Conservation (phyloP, 2,329 filamentous ascomycete species). For the Westerdykella sp. region DNA sequence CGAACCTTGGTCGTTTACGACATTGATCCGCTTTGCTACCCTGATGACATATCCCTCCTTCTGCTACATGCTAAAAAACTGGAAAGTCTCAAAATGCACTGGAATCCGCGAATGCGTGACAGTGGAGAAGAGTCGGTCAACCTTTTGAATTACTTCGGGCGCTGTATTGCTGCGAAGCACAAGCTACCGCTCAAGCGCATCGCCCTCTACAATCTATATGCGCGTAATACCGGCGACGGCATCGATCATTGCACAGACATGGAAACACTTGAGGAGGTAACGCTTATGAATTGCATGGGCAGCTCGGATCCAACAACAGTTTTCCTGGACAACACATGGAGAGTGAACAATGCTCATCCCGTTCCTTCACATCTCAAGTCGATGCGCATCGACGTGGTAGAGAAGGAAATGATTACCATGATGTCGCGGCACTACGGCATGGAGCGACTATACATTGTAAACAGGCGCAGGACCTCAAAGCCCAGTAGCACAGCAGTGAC, state of each 20-base stretch:
- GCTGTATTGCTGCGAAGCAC: constrained; percentile 44
- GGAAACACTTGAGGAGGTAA: constrained; percentile 42
- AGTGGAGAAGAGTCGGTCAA: constrained; percentile 53
- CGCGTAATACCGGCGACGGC: constrained; percentile 43
- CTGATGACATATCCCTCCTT: constrained; percentile 55
- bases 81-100: constrained; percentile 52
- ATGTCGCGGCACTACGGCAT: constrained; percentile 40
- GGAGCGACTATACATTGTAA: constrained; percentile 48
- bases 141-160: constrained; percentile 52
- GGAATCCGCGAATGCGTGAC: constrained; percentile 56
- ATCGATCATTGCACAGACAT: constrained; percentile 43
- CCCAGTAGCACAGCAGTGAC: constrained; percentile 22
- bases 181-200: constrained; percentile 46
- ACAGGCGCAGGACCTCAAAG: constrained; percentile 22
- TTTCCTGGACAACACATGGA: constrained; percentile 54
- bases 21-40: constrained; percentile 59
- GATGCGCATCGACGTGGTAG: constrained; percentile 45
- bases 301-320: constrained; percentile 42
- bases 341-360: constrained; percentile 17
- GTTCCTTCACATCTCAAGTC: constrained; percentile 41
- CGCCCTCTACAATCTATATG: constrained; percentile 53
- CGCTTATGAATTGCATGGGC: constrained; percentile 49
- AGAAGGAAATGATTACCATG: constrained; percentile 41
- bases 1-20: constrained; percentile 50
- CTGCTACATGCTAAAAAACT: constrained; percentile 50